Evolutionary conservation across 1,284 basidiomycete species (phyloP).

Genomic region (Cutaneotrichosporon dermatis): DNA sequence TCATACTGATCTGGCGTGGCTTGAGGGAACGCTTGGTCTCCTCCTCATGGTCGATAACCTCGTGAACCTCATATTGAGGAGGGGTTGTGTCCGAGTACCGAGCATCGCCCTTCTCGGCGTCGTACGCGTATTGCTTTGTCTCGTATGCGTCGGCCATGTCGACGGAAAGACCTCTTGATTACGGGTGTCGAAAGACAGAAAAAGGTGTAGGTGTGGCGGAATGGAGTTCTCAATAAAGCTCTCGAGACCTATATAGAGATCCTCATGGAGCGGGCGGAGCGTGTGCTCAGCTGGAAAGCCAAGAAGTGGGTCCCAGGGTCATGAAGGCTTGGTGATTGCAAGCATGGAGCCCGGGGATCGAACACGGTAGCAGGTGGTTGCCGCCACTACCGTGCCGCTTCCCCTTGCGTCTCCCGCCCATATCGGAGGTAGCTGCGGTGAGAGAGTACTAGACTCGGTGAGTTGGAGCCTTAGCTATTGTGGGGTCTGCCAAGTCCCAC

Average conservation of each 20-base stretch:
- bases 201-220: not conserved
- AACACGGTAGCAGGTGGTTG: too few relatives aligned
- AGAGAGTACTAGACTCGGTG: too few relatives aligned
- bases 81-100: not conserved
- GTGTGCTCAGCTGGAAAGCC: too few relatives aligned
- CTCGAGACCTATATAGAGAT: too few relatives aligned
- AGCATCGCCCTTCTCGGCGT: slow-evolving; percentile 3
- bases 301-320: too few relatives aligned
- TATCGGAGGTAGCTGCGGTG: too few relatives aligned
- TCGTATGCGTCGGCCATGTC: not conserved
- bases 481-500: not conserved
- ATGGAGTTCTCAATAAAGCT: not conserved
- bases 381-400: not conserved
- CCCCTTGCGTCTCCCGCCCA: not conserved
- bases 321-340: too few relatives aligned
- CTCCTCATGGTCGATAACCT: not conserved
- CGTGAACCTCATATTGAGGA: not conserved
- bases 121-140: slow-evolving; percentile 1
- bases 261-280: too few relatives aligned
- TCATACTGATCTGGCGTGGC: slow-evolving; percentile 45
- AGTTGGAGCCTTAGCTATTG: not conserved
- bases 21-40: slow-evolving; percentile 35
- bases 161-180: not conserved
- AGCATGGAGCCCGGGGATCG: too few relatives aligned
- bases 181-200: not conserved